phyloP scores from a whole-genome alignment of 2,329 filamentous ascomycete genomes.

The Hortaea werneckii region DNA sequence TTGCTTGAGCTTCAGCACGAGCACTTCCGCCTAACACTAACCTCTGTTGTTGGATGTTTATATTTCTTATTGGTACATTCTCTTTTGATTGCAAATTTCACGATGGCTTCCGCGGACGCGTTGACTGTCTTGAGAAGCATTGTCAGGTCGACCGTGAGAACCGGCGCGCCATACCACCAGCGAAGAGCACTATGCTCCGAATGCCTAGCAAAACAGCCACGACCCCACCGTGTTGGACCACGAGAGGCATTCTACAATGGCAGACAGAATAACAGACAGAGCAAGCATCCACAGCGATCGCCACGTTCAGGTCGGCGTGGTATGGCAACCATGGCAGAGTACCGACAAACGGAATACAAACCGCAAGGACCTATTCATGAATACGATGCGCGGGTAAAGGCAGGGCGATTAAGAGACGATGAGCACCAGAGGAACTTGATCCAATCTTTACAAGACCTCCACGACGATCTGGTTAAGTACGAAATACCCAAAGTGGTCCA shows the following conservation, averaged over 20 bases:
- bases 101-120: slow-evolving; percentile 17
- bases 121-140: slow-evolving; percentile 15
- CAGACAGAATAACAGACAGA: not conserved
- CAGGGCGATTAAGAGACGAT: slow-evolving; percentile 70
- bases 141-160: slow-evolving; percentile 5
- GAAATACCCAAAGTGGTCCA: slow-evolving; percentile 62
- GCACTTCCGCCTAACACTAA: too few species aligned
- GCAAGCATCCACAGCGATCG: not conserved
- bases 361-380: slow-evolving; percentile 67
- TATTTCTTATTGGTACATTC: too few species aligned
- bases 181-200: slow-evolving; percentile 15
- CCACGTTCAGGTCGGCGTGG: slow-evolving; percentile 4
- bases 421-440: slow-evolving; percentile 88
- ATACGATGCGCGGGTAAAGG: slow-evolving; percentile 71
- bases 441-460: slow-evolving; percentile 75
- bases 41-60: too few species aligned
- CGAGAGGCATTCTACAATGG: not conserved
- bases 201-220: slow-evolving; percentile 11
- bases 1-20: too few species aligned
- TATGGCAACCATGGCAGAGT: slow-evolving; percentile 24
- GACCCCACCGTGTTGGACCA: not conserved
- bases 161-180: slow-evolving; percentile 8
- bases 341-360: slow-evolving; percentile 12
- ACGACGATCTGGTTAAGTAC: slow-evolving; percentile 71
- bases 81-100: too few species aligned